Percentiles rank a stretch among this genome's conserved stretches.
phyloP scores from a whole-genome alignment of 2,329 filamentous ascomycete genomes.

The Epichloe elymi region DNA sequence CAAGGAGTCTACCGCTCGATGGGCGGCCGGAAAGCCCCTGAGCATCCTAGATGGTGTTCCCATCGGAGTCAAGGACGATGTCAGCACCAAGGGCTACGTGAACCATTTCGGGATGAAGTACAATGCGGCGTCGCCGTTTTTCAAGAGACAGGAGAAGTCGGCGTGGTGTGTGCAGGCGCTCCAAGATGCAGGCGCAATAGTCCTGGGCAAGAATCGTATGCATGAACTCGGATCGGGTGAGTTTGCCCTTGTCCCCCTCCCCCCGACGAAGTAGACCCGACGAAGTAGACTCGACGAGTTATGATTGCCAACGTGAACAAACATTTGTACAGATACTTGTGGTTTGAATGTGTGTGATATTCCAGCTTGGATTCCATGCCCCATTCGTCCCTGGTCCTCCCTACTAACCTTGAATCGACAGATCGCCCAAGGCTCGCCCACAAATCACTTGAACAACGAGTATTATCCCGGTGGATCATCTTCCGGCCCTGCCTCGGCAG shows the following conservation, averaged over 20 bases:
- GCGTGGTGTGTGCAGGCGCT: slow-evolving; percentile 60
- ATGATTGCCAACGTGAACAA: background rate
- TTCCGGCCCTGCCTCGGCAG: slow-evolving; percentile 59
- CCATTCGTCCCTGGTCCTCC: background rate
- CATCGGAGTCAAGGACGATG: slow-evolving; percentile 73
- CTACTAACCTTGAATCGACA: slow-evolving; percentile 23
- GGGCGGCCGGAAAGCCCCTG: slow-evolving; percentile 49
- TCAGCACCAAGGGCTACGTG: slow-evolving; percentile 56
- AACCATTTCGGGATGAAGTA: slow-evolving; percentile 51
- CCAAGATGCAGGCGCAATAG: slow-evolving; percentile 60
- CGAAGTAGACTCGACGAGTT: background rate
- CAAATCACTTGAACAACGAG: slow-evolving; percentile 61
- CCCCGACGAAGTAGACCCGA: background rate
- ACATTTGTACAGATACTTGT: slow-evolving; percentile 45
- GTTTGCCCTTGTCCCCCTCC: slow-evolving; percentile 21
- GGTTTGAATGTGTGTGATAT: slow-evolving; percentile 53
- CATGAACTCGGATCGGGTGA: slow-evolving; percentile 59
- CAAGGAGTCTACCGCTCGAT: slow-evolving; percentile 59
- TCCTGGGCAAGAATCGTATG: slow-evolving; percentile 68
- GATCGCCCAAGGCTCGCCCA: slow-evolving; percentile 57
- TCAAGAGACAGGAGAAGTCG: slow-evolving; percentile 40
- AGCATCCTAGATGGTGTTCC: slow-evolving; percentile 71
- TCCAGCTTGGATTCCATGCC: background rate
- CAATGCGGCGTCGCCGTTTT: slow-evolving; percentile 37
- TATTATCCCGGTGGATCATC: slow-evolving; percentile 79